phyloP scores from a whole-genome alignment of 192 early-diverging fungal species.

The Podila horticola region DNA sequence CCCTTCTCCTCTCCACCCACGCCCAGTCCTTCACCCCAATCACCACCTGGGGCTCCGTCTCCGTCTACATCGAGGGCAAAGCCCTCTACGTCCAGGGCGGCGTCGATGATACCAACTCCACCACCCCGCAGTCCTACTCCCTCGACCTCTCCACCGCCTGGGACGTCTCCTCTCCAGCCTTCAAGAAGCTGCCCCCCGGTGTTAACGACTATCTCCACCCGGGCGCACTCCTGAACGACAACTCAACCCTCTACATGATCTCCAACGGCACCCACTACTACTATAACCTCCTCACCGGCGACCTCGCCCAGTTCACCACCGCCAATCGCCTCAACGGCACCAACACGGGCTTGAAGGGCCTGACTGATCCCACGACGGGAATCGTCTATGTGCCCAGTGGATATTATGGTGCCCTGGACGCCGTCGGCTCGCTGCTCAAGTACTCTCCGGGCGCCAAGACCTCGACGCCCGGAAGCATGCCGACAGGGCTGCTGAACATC shows the following conservation, averaged over 20 bases:
- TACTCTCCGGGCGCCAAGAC: not conserved
- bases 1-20: not conserved
- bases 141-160: constrained; percentile 24
- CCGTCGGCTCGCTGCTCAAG: not conserved
- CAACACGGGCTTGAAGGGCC: not conserved
- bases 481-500: not conserved
- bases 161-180: constrained; percentile 1
- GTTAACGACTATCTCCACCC: not conserved
- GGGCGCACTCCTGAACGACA: not conserved
- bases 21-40: constrained; percentile 4
- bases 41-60: not conserved
- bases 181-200: constrained; percentile 7
- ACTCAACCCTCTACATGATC: not conserved
- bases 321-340: not conserved
- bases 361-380: constrained; percentile 6
- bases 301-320: not conserved
- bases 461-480: not conserved
- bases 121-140: constrained; percentile 6
- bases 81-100: constrained; percentile 17
- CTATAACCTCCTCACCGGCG: not conserved
- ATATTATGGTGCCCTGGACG: not conserved
- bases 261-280: not conserved
- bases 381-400: constrained; percentile 8
- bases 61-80: constrained; percentile 6
- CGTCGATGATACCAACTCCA: not conserved